These are phyloP conservation scores for Yamadazyma endophytica DNA, from an alignment of 805 yeast genomes.

Conservation along the genomic window DNA sequence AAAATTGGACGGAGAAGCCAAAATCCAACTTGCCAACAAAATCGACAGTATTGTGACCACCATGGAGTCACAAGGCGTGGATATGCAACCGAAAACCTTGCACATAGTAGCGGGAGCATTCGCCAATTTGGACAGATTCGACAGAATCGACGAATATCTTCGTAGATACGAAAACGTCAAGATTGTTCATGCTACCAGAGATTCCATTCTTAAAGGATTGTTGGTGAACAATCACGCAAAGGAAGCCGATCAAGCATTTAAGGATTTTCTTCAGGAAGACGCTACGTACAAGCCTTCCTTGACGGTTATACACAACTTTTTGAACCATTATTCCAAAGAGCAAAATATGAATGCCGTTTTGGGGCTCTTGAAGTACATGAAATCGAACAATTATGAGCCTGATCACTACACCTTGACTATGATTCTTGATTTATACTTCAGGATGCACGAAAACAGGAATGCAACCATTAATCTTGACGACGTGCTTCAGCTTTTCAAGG, in stretches of 20 bases:
- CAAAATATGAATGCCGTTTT: constrained; percentile 46
- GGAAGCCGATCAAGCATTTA: constrained; percentile 43
- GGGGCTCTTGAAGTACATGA: constrained; percentile 45
- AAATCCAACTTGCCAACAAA: constrained; percentile 17
- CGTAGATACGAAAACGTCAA: constrained; percentile 25
- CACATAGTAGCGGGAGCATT: constrained; percentile 47
- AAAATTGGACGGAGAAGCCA: constrained; percentile 22
- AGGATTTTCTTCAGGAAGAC: constrained; percentile 29
- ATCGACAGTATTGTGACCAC: constrained; percentile 29
- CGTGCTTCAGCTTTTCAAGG: constrained; percentile 39
- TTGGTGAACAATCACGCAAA: constrained; percentile 32
- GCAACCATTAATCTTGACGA: constrained; percentile 35
- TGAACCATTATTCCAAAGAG: constrained; percentile 37
- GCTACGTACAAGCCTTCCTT: constrained; percentile 40
- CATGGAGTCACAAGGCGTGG: constrained; percentile 19
- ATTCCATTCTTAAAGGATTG: constrained; percentile 44
- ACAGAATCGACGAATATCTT: constrained; percentile 40
- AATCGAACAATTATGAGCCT: constrained; percentile 38
- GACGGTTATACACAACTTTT: constrained; percentile 48
- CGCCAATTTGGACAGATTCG: constrained; percentile 34
- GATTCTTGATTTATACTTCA: constrained; percentile 51
- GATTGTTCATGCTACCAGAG: constrained; percentile 36
- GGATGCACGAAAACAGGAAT: constrained; percentile 40
- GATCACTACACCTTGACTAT: constrained; percentile 63
- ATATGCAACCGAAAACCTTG: constrained; percentile 47